Percentiles rank a stretch among this genome's conserved stretches.
phyloP scores from a whole-genome alignment of 805 yeast genomes.

The Starmerella apis region DNA sequence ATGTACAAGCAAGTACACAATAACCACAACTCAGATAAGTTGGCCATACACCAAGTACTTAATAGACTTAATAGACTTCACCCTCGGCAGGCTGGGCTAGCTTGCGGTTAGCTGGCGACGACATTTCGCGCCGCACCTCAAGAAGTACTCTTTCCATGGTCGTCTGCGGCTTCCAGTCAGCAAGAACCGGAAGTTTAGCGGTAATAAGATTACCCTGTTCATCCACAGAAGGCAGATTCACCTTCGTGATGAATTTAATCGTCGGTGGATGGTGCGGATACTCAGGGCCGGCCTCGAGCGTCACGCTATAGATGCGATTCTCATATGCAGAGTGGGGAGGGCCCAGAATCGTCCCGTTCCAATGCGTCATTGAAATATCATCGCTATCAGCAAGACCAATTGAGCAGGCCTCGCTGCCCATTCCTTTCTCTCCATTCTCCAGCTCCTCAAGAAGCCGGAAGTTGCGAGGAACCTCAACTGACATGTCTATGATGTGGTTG shows the following conservation, averaged over 20 bases:
- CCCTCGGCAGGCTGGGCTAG: conserved; percentile 90
- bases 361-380: conserved; percentile 83
- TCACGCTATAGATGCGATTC: conserved; percentile 80
- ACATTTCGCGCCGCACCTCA: conserved; percentile 81
- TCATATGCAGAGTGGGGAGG: conserved; percentile 91
- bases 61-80: conserved; percentile 40
- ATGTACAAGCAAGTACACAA: too few relatives aligned
- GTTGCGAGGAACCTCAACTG: conserved; percentile 55
- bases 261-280: conserved; percentile 88
- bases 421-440: conserved; percentile 96
- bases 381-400: conserved; percentile 85
- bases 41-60: not conserved
- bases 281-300: conserved; percentile 65
- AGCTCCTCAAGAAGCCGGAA: conserved; percentile 90
- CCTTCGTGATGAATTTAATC: conserved; percentile 68
- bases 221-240: conserved; percentile 89
- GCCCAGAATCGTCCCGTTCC: conserved; percentile 98
- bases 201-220: conserved; percentile 44
- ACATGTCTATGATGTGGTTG: conserved; percentile 4
- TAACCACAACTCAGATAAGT: too few relatives aligned
- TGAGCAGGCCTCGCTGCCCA: conserved; percentile 93
- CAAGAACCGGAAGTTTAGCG: conserved; percentile 52
- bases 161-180: conserved; percentile 78
- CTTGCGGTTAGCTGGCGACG: conserved; percentile 67
- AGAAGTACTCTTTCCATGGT: conserved; percentile 88